Percentiles rank a stretch among this genome's conserved stretches.
Evolutionary conservation across 345 rosid genomes (phyloP).

Genomic region (Eucalyptus polyanthemos): DNA sequence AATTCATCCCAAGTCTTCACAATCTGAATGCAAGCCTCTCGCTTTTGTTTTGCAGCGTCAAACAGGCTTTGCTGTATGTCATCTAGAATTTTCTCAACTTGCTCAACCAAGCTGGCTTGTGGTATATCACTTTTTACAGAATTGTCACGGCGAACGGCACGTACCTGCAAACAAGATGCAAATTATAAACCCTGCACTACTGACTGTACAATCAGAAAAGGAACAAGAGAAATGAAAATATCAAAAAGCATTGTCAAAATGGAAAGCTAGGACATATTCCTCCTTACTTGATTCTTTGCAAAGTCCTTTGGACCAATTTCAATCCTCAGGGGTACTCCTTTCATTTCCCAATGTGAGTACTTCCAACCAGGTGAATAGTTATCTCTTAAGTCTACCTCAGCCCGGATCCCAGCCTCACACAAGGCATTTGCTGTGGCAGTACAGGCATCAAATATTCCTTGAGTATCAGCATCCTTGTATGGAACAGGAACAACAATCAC

Average conservation of each 20-base stretch:
- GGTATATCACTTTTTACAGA: slow-evolving; percentile 57
- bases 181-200: neutral
- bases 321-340: slow-evolving; percentile 92
- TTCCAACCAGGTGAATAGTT: slow-evolving; percentile 99
- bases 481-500: slow-evolving; percentile 89
- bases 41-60: slow-evolving; percentile 50
- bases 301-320: slow-evolving; percentile 95
- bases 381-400: slow-evolving; percentile 73
- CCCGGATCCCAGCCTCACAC: slow-evolving; percentile 59
- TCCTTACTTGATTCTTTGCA: slow-evolving; percentile 63
- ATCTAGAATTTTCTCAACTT: slow-evolving; percentile 41
- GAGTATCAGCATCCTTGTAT: slow-evolving; percentile 80
- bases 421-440: slow-evolving; percentile 55
- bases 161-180: slow-evolving; percentile 39
- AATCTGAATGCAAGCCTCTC: slow-evolving; percentile 61
- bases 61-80: slow-evolving; percentile 61
- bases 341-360: slow-evolving; percentile 97
- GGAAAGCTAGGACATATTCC: neutral
- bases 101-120: slow-evolving; percentile 43
- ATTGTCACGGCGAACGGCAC: slow-evolving; percentile 80
- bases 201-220: neutral
- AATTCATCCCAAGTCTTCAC: slow-evolving; percentile 86
- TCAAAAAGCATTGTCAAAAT: neutral
- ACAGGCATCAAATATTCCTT: slow-evolving; percentile 84
- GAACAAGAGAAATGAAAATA: neutral